A percentile compares a stretch with the other conserved stretches of the same genome.
phyloP scores from a whole-genome alignment of 108 stramenopile genomes.

The Pinguiococcus pyrenoidosus region DNA sequence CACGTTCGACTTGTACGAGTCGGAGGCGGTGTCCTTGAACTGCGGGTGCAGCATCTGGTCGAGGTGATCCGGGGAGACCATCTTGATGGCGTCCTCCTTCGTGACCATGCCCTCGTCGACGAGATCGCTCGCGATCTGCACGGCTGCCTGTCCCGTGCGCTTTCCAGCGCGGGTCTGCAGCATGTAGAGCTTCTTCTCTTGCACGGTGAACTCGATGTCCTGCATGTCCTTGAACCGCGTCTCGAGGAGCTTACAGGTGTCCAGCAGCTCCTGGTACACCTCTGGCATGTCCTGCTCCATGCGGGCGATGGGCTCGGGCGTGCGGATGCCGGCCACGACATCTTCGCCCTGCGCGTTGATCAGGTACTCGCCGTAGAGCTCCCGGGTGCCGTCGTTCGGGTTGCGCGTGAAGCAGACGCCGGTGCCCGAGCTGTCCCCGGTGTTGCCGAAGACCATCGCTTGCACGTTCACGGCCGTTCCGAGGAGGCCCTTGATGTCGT shows the following conservation, averaged over 20 bases:
- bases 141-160: slow-evolving; percentile 62
- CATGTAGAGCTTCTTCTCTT: slow-evolving; percentile 75
- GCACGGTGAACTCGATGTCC: slow-evolving; percentile 77
- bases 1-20: slow-evolving; percentile 42
- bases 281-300: slow-evolving; percentile 57
- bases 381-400: slow-evolving; percentile 57
- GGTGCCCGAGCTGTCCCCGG: slow-evolving; percentile 55
- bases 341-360: slow-evolving; percentile 79
- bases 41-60: slow-evolving; percentile 67
- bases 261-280: slow-evolving; percentile 57
- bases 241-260: slow-evolving; percentile 58
- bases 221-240: slow-evolving; percentile 70
- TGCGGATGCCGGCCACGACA: slow-evolving; percentile 71
- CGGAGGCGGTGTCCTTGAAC: slow-evolving; percentile 33
- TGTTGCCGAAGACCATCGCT: slow-evolving; percentile 73
- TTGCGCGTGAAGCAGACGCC: slow-evolving; percentile 72
- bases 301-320: slow-evolving; percentile 54
- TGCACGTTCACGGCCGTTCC: slow-evolving; percentile 43
- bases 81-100: slow-evolving; percentile 54
- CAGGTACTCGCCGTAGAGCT: slow-evolving; percentile 66
- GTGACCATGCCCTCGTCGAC: slow-evolving; percentile 58
- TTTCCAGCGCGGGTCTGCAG: slow-evolving; percentile 68
- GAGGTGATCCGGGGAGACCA: slow-evolving; percentile 61
- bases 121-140: slow-evolving; percentile 53
- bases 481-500: slow-evolving; percentile 53